These are phyloP conservation scores for Hemileccinum rubropunctum DNA, from an alignment of 768 basidiomycete species.

Conservation along the genomic window DNA sequence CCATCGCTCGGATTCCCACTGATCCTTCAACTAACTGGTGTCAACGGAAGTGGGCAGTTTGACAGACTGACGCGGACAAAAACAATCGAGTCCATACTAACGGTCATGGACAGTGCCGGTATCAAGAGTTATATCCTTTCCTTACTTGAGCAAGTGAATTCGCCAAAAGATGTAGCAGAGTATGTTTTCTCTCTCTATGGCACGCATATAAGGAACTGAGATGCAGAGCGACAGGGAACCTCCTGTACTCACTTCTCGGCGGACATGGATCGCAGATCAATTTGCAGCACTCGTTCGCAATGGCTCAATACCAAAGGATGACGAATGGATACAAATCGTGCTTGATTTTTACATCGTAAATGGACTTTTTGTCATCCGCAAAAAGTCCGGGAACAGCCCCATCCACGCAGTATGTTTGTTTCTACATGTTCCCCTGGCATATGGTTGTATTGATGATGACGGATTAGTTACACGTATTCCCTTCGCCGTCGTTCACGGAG, in stretches of 20 bases:
- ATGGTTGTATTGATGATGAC: not conserved
- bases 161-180: constrained; percentile 40
- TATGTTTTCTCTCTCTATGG: constrained; percentile 25
- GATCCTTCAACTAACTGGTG: constrained; percentile 80
- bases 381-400: constrained; percentile 65
- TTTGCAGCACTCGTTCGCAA: constrained; percentile 75
- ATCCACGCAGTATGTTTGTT: constrained; percentile 53
- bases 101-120: constrained; percentile 68
- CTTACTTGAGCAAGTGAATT: constrained; percentile 62
- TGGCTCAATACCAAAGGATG: constrained; percentile 73
- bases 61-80: constrained; percentile 92
- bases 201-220: constrained; percentile 11
- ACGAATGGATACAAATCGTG: constrained; percentile 70
- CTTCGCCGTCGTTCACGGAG: constrained; percentile 72
- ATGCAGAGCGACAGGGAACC: constrained; percentile 38
- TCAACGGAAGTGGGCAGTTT: constrained; percentile 83
- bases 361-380: constrained; percentile 75
- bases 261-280: constrained; percentile 88
- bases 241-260: constrained; percentile 49
- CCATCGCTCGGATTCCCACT: constrained; percentile 82
- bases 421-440: not conserved
- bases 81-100: constrained; percentile 82
- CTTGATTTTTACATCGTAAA: constrained; percentile 82
- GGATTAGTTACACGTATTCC: constrained; percentile 50
- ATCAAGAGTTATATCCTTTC: constrained; percentile 75